A percentile compares a stretch with the other conserved stretches of the same genome.
phyloP scores from a whole-genome alignment of 2,329 filamentous ascomycete species.

The Colletotrichum orchidophilum region DNA sequence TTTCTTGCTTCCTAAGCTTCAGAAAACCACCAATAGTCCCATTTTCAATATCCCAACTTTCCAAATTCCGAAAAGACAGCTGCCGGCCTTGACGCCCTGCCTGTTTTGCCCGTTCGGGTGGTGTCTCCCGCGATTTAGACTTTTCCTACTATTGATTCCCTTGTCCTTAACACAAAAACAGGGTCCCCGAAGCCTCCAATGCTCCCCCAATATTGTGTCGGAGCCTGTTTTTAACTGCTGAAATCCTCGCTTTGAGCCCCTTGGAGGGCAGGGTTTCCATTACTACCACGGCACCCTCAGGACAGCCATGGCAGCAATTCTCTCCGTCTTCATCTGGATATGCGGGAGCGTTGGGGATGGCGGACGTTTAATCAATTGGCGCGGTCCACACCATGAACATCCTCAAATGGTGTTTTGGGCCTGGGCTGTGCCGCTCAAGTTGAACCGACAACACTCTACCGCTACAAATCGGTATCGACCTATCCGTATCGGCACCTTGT shows the following conservation, averaged over 20 bases:
- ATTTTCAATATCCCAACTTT: not conserved
- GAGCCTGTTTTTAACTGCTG: not conserved
- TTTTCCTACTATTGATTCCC: slow-evolving; percentile 13
- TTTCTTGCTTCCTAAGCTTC: not conserved
- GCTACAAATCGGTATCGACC: not conserved
- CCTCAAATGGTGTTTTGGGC: not conserved
- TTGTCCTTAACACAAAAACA: not conserved
- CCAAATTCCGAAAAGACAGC: not conserved
- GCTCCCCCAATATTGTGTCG: not conserved
- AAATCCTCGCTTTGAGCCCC: not conserved
- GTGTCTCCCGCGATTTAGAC: slow-evolving; percentile 22
- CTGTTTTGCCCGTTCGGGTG: slow-evolving; percentile 3
- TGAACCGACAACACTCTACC: not conserved
- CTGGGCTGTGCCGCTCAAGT: not conserved
- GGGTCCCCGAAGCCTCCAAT: not conserved
- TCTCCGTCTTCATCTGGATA: not conserved
- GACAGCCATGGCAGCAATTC: not conserved
- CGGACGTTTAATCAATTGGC: not conserved
- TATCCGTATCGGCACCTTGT: no score
- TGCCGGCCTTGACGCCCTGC: not conserved
- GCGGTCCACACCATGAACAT: not conserved
- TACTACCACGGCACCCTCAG: not conserved
- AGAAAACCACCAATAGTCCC: slow-evolving; percentile 3
- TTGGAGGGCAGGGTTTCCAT: not conserved
- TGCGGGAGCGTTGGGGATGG: not conserved